These are phyloP conservation scores for Diaporthe ampelina DNA, from an alignment of 2,329 filamentous ascomycete genomes.

Conservation along the genomic window DNA sequence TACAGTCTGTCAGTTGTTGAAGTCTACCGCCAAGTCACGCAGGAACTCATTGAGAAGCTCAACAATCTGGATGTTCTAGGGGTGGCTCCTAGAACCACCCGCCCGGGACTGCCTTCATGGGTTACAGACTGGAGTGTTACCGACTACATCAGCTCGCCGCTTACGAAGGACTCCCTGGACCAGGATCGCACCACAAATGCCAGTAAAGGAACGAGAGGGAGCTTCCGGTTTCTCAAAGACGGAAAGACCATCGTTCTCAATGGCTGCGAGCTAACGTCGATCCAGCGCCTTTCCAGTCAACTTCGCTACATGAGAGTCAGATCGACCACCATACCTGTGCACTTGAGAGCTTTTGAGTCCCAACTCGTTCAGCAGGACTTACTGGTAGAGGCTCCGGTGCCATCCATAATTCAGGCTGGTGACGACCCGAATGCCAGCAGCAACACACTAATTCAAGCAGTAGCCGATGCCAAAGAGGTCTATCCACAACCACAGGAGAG, in stretches of 20 bases:
- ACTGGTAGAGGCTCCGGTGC: neutral
- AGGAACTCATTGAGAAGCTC: neutral
- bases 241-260: neutral
- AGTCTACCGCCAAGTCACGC: neutral
- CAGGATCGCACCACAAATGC: neutral
- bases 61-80: neutral
- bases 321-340: neutral
- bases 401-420: neutral
- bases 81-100: neutral
- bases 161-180: neutral
- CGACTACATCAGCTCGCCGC: neutral
- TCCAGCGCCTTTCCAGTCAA: neutral
- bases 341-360: neutral
- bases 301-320: neutral
- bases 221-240: neutral
- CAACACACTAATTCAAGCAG: neutral
- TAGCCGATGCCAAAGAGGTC: neutral
- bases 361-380: neutral
- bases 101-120: neutral
- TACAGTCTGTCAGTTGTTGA: neutral
- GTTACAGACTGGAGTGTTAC: conserved; percentile 1
- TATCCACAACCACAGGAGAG: no score
- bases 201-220: neutral
- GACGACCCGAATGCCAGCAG: neutral
- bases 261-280: neutral